phyloP scores from a whole-genome alignment of 2,329 filamentous ascomycete genomes.

The Colletotrichum salicis region DNA sequence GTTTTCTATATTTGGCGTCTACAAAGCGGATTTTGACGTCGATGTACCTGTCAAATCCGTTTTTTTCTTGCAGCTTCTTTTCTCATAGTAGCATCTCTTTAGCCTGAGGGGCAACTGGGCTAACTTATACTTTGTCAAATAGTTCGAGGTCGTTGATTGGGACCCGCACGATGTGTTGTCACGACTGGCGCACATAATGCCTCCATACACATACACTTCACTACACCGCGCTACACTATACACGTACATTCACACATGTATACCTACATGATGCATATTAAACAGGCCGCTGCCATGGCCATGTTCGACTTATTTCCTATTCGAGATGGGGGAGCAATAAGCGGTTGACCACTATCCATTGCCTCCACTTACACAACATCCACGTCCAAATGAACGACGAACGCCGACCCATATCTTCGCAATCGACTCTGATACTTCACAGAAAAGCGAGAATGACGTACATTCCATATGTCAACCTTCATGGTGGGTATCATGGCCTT shows the following conservation, averaged over 20 bases:
- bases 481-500: background rate
- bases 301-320: background rate
- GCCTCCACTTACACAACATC: background rate
- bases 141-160: slow-evolving; percentile 17
- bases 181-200: slow-evolving; percentile 30
- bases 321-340: background rate
- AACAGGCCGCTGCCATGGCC: background rate
- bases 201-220: slow-evolving; percentile 40
- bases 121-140: slow-evolving; percentile 52
- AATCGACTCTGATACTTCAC: background rate
- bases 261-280: slow-evolving; percentile 7
- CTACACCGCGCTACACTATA: slow-evolving; percentile 20
- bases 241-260: slow-evolving; percentile 18
- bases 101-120: slow-evolving; percentile 43
- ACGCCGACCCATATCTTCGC: background rate
- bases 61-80: background rate
- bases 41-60: background rate
- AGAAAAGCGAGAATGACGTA: background rate
- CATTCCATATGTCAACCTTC: background rate
- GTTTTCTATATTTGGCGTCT: background rate
- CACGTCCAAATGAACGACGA: background rate
- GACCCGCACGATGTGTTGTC: slow-evolving; percentile 38
- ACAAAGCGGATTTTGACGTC: background rate
- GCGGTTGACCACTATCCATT: background rate
- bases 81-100: slow-evolving; percentile 17